Base-by-base conservation (phyloP, 208 protist genomes). In the Wallacemonas sp. region DNA sequence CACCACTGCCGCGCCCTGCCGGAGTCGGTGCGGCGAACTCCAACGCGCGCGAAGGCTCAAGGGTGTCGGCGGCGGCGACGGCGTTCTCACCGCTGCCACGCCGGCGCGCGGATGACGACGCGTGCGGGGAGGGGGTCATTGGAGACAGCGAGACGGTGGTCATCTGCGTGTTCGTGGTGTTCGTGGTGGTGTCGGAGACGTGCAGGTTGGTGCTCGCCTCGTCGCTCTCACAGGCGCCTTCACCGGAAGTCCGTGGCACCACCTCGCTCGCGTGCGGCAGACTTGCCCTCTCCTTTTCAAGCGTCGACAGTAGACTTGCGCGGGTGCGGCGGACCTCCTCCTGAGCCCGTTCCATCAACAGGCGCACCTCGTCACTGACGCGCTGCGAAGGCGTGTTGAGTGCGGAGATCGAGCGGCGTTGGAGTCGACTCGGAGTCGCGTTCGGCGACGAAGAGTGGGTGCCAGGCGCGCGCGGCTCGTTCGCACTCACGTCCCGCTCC, bases 241-340 rank as follows among this genome's bases (percentile, higher is more conserved):
- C n/a, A n/a, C n/a, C n/a, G n/a, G n/a, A n/a, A n/a, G n/a, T n/a
- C n/a, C n/a, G n/a, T n/a, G n/a, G n/a, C n/a, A n/a, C n/a, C n/a
- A n/a, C n/a, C n/a, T n/a, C 46, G 27, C 50, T 57, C n/a, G 50
- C 22, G 9, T n/a, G 63, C 34, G 44, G 32, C 26, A 78, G 74
- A 46, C 50, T 63, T 2, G 37, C 39, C 21, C 53, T 50, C 39
- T 67, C 58, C 3, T 66, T 46, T 8, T 76, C 58, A 27, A 89
- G 29, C 4, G 71, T 78, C 15, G 82, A 65, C 15, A 94, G 52
- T 22, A 94, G 74, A 32, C 78, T 89, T 38, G 86, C 71, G 50
- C 88, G 86, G 9, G 85, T 86, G 12, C 78, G 81, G 13, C 73
- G 79, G 48, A 94, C 71, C 59, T 92, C 76, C 39, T 80, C 81